A percentile compares a stretch with the other conserved stretches of the same genome.
phyloP scores from a whole-genome alignment of 2,329 filamentous ascomycete species.

The Leptographium wingfieldii region DNA sequence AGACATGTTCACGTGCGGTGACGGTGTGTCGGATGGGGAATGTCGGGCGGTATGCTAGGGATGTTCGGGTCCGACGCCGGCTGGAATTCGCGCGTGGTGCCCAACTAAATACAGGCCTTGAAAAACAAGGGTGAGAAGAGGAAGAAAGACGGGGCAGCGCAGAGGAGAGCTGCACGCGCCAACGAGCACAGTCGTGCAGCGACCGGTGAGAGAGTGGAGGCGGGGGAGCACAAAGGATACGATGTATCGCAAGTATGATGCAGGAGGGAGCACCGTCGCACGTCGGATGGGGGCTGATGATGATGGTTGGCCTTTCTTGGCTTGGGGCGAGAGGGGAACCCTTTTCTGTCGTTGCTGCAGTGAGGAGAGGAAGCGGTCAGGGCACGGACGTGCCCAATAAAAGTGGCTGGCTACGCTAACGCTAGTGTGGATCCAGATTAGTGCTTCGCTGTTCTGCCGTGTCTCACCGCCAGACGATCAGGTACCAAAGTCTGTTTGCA shows the following conservation, averaged over 20 bases:
- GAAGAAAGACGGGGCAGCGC: not conserved
- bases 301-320: not conserved
- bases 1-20: not conserved
- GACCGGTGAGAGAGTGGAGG: not conserved
- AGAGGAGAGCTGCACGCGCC: not conserved
- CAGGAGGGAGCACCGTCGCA: not conserved
- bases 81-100: not conserved
- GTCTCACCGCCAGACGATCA: not conserved
- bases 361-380: slow-evolving; percentile 1
- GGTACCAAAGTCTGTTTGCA: not conserved
- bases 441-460: not conserved
- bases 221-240: not conserved
- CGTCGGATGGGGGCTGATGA: not conserved
- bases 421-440: not conserved
- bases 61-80: not conserved
- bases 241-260: not conserved
- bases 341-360: slow-evolving; percentile 1
- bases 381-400: not conserved
- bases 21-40: not conserved
- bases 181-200: not conserved
- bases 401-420: not conserved
- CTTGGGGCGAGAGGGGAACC: not conserved
- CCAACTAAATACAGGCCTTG: not conserved
- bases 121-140: not conserved
- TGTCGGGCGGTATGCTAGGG: not conserved